Evolutionary conservation across 169 alveolate species (phyloP), one percentile per base, ranked within the genome.

Genomic region (Eimeria sp.): DNA sequence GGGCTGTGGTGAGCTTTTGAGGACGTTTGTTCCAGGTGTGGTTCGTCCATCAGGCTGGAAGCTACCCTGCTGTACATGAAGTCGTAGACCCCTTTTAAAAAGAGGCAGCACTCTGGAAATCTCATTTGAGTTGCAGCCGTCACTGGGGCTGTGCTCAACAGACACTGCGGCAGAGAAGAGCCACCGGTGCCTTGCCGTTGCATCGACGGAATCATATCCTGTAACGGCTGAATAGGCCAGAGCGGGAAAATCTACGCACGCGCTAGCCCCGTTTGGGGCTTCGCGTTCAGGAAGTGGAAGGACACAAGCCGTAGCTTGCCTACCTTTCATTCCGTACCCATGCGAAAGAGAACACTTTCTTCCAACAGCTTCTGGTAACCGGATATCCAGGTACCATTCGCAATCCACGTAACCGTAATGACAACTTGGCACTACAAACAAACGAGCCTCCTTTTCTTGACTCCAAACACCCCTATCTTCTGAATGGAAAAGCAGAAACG

Each of bases 351-450:
- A 25, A 47, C 47, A 25, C 13, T 78, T 47, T 14, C 88, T 14
- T 51, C 88, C 67, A 47, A 10, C 4, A 40, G 67, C 67, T 9
- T 49, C 67, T 47, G 47, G 47, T 49, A 87, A 45, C 45, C 72
- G 43, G 82, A 63, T 43, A 27, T 87, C 93, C 58, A 87, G 80
- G 47, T 61, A 87, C 93, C 93, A 87, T 34, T 58, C 30, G 93
- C 82, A 61, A 30, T 87, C 93, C 18, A 87, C 93, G 63, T 63
- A 87, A 57, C 93, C 93, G 65, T 87, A 87, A 45, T 61, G 93
- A 72, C 82, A 30, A 30, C 65, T 14, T 30, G 93, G 93, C 63
- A 87, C 93, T 25, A 87, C 82, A 63, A 87, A 87, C 58, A 87
- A 30, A 25, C 54, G 54, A 30, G 83, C 22, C 63, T 87, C 83